Evolutionary conservation across 2,329 filamentous ascomycete species (phyloP).

Genomic region (Coniochaeta sp.): DNA sequence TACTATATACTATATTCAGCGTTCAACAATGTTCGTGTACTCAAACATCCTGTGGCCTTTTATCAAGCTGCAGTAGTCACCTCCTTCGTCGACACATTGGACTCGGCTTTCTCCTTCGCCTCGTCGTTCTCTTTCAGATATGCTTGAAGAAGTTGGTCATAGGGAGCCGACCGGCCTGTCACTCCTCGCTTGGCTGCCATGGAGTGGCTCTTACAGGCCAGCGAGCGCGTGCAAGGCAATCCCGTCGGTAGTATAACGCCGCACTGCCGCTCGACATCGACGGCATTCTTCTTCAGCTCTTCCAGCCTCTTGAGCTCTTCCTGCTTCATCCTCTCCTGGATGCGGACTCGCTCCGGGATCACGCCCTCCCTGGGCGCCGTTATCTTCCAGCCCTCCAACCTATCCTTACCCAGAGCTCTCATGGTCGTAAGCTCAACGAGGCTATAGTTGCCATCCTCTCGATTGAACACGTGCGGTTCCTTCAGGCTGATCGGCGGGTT

Average conservation of each 20-base stretch:
- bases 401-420: constrained; percentile 36
- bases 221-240: too few species aligned
- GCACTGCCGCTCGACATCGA: too few species aligned
- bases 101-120: constrained; percentile 72
- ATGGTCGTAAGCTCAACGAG: constrained; percentile 50
- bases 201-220: constrained; percentile 92
- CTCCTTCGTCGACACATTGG: background rate
- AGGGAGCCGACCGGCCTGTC: constrained; percentile 77
- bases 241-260: constrained; percentile 82
- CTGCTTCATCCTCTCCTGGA: constrained; percentile 42
- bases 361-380: constrained; percentile 39
- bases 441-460: constrained; percentile 40
- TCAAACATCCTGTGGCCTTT: too few species aligned
- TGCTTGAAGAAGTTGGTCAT: constrained; percentile 81
- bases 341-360: constrained; percentile 39
- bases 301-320: constrained; percentile 40
- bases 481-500: constrained; percentile 47
- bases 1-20: too few species aligned
- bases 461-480: constrained; percentile 45
- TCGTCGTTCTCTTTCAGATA: constrained; percentile 99
- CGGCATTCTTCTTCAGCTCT: too few species aligned
- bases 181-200: constrained; percentile 92
- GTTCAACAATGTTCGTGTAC: too few species aligned
- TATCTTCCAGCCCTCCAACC: constrained; percentile 45
- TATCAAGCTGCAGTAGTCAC: constrained; percentile 1